These are phyloP conservation scores for Blumeria hordei DNA, from an alignment of 2,329 filamentous ascomycete species.

Conservation along the genomic window DNA sequence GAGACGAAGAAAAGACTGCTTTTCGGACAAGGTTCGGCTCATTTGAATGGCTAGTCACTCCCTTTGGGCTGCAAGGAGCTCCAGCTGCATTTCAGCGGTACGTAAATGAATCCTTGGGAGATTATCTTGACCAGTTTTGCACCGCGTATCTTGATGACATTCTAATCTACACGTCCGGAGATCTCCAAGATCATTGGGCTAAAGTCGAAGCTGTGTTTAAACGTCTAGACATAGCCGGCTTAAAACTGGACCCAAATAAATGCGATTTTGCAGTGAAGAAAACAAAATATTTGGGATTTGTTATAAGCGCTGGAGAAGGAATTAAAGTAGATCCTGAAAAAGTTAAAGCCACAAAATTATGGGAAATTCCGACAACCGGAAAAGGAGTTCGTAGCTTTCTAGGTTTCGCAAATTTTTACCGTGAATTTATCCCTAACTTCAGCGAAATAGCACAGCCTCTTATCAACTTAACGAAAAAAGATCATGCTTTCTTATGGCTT, in stretches of 20 bases:
- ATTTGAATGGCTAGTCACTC: not conserved
- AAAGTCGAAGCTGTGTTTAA: not conserved
- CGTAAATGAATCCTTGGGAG: not conserved
- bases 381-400: not conserved
- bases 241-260: not conserved
- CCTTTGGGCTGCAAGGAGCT: not conserved
- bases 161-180: not conserved
- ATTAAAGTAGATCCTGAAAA: not conserved
- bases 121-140: not conserved
- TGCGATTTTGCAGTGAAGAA: not conserved
- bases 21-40: not conserved
- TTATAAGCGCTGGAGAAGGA: not conserved
- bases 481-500: not conserved
- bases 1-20: not conserved
- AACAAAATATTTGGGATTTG: not conserved
- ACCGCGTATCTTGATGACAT: conserved; percentile 1
- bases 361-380: not conserved
- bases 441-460: not conserved
- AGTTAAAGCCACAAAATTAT: not conserved
- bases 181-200: not conserved
- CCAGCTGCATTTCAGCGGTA: not conserved
- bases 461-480: not conserved
- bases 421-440: not conserved
- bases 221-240: not conserved
- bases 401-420: not conserved